Evolutionary conservation across 2,329 filamentous ascomycete genomes (phyloP).

Genomic region (Lojkania enalia): DNA sequence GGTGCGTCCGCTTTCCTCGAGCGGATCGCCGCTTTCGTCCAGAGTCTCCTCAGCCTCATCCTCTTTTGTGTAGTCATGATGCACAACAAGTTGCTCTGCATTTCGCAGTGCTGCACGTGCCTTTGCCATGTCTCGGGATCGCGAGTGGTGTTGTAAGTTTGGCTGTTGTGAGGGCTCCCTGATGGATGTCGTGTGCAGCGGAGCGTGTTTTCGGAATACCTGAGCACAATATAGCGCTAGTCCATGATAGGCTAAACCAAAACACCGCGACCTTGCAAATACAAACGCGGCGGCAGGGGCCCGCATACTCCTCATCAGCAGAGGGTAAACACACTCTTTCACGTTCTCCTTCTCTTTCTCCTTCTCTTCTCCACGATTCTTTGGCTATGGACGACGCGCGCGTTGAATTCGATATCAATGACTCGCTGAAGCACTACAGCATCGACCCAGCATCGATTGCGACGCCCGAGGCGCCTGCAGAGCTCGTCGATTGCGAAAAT

Average conservation of each 20-base stretch:
- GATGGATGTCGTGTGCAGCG: background rate
- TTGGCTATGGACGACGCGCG: conserved; percentile 60
- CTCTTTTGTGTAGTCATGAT: conserved; percentile 35
- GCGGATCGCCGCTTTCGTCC: conserved; percentile 54
- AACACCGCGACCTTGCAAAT: conserved; percentile 10
- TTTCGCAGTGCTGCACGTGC: conserved; percentile 31
- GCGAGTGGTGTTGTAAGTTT: conserved; percentile 15
- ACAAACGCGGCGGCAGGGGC: background rate
- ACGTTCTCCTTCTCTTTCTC: conserved; percentile 14
- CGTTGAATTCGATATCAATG: conserved; percentile 90
- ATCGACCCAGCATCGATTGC: conserved; percentile 83
- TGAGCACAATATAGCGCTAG: conserved; percentile 11
- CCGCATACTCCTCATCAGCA: background rate
- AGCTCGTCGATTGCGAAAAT: conserved; percentile 88
- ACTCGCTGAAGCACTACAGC: conserved; percentile 95
- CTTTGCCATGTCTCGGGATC: conserved; percentile 32
- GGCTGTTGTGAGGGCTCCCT: conserved; percentile 8
- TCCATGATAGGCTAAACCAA: conserved; percentile 6
- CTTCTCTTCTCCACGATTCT: conserved; percentile 17
- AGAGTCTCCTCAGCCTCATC: conserved; percentile 46
- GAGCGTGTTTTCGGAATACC: background rate
- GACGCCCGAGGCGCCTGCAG: conserved; percentile 81
- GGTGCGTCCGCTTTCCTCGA: conserved; percentile 55
- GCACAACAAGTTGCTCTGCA: conserved; percentile 30
- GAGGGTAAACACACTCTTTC: conserved; percentile 12